Evolutionary conservation across 805 yeast species (phyloP).

Genomic region (Kockiozyma suomiensis): DNA sequence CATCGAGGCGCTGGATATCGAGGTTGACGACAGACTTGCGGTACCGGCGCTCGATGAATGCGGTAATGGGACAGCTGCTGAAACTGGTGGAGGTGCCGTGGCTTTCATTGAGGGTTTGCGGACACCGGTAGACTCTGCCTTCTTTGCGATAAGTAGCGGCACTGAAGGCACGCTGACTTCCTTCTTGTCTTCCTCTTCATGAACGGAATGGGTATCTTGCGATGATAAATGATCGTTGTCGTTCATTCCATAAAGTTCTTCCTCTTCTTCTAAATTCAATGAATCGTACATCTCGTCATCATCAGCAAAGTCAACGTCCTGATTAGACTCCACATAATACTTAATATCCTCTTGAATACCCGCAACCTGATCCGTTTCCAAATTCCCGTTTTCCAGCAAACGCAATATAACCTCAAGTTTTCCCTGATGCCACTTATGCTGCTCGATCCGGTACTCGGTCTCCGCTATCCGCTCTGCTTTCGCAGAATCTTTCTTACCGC

Average conservation of each 20-base stretch:
- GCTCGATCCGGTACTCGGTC: constrained; percentile 61
- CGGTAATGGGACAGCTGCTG: constrained; percentile 34
- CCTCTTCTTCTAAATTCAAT: constrained; percentile 65
- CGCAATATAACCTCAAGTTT: constrained; percentile 78
- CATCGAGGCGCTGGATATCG: constrained; percentile 20
- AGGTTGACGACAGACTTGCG: background rate
- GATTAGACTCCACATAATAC: constrained; percentile 91
- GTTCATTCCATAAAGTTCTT: constrained; percentile 47
- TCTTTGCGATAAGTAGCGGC: constrained; percentile 5
- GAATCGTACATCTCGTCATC: constrained; percentile 92
- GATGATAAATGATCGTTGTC: constrained; percentile 33
- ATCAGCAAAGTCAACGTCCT: constrained; percentile 89
- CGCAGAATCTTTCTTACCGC: constrained; percentile 60
- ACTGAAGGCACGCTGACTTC: constrained; percentile 12
- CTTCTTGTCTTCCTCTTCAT: constrained; percentile 31
- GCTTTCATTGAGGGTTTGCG: constrained; percentile 25
- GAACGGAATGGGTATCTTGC: constrained; percentile 27
- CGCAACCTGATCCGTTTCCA: constrained; percentile 76
- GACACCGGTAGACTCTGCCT: constrained; percentile 28
- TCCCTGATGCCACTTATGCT: constrained; percentile 77
- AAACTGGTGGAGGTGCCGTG: constrained; percentile 33
- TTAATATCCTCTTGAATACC: constrained; percentile 84
- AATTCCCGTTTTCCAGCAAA: constrained; percentile 73
- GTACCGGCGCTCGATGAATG: constrained; percentile 12
- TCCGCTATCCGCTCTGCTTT: constrained; percentile 65